Percentiles rank a stretch among this genome's conserved stretches.
Conservation (phyloP, 331 rosid species). For the Phaseolus coccineus region DNA sequence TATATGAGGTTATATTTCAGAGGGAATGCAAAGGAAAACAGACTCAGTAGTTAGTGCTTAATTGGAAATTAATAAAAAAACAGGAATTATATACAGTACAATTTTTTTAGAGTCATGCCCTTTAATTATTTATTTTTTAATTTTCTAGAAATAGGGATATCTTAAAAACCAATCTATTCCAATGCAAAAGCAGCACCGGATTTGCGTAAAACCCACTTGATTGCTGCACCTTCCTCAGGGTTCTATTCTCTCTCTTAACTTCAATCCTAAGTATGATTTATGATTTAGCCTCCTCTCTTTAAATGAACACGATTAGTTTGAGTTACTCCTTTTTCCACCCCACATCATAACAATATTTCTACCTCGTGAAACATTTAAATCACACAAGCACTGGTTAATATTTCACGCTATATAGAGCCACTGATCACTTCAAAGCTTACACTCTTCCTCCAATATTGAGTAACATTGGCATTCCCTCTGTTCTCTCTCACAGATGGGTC, state of each 20-base stretch:
- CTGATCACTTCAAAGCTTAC: constrained; percentile 20
- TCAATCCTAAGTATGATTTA: constrained; percentile 80
- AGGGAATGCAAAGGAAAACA: neutral
- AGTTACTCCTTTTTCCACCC: constrained; percentile 45
- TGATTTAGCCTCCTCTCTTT: constrained; percentile 47
- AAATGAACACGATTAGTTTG: constrained; percentile 59
- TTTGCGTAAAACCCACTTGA: constrained; percentile 99
- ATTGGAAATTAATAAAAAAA: constrained; percentile 33
- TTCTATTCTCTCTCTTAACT: constrained; percentile 51
- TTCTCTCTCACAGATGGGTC: constrained; percentile 66
- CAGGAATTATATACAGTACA: constrained; percentile 11
- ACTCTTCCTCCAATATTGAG: constrained; percentile 22
- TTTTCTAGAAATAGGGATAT: constrained; percentile 47
- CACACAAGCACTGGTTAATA: constrained; percentile 42
- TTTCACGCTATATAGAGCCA: constrained; percentile 30
- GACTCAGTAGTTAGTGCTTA: constrained; percentile 13
- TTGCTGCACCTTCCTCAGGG: constrained; percentile 67
- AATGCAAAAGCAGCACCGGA: constrained; percentile 68
- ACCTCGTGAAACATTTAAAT: constrained; percentile 26
- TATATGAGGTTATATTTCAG: constrained; percentile 26
- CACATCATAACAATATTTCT: constrained; percentile 40
- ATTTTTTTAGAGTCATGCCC: neutral
- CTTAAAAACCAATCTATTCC: constrained; percentile 80
- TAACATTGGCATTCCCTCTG: constrained; percentile 14
- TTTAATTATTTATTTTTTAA: neutral